Evolutionary conservation across 108 stramenopile genomes (phyloP).

Genomic region (Cyclotella baltica): DNA sequence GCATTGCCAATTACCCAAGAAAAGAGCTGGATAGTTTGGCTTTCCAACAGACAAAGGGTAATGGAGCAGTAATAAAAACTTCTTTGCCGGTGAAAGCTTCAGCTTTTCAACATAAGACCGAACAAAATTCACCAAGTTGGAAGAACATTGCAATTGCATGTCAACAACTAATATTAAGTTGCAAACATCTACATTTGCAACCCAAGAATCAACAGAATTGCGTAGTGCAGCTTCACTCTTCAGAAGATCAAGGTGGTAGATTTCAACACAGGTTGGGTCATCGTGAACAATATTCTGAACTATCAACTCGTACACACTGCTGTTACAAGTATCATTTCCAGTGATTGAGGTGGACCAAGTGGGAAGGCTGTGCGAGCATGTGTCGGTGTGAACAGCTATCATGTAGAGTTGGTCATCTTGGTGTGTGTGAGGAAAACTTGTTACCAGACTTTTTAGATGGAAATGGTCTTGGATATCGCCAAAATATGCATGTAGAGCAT

Average conservation of each 20-base stretch:
- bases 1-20: slow-evolving; percentile 30
- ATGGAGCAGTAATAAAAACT: slow-evolving; percentile 32
- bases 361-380: slow-evolving; percentile 21
- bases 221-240: slow-evolving; percentile 25
- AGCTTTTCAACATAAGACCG: slow-evolving; percentile 28
- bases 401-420: slow-evolving; percentile 13
- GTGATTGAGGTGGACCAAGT: slow-evolving; percentile 5
- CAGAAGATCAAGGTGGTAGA: slow-evolving; percentile 38
- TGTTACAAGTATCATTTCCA: not conserved
- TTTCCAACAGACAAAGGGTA: slow-evolving; percentile 26
- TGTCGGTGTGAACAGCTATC: slow-evolving; percentile 23
- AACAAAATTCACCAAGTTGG: slow-evolving; percentile 31
- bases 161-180: slow-evolving; percentile 39
- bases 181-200: not conserved
- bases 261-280: slow-evolving; percentile 15
- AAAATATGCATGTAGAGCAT: slow-evolving; percentile 28
- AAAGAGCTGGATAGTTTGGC: slow-evolving; percentile 33
- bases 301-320: not conserved
- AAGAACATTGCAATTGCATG: slow-evolving; percentile 23
- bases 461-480: slow-evolving; percentile 30
- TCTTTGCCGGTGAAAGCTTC: slow-evolving; percentile 9
- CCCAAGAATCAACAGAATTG: slow-evolving; percentile 28
- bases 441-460: slow-evolving; percentile 16
- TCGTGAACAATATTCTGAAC: slow-evolving; percentile 30
- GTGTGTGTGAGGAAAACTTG: not conserved